Percentiles rank a stretch among this genome's conserved stretches.
These are phyloP conservation scores for Boletus fagicola DNA, from an alignment of 768 basidiomycete genomes.

Conservation along the genomic window DNA sequence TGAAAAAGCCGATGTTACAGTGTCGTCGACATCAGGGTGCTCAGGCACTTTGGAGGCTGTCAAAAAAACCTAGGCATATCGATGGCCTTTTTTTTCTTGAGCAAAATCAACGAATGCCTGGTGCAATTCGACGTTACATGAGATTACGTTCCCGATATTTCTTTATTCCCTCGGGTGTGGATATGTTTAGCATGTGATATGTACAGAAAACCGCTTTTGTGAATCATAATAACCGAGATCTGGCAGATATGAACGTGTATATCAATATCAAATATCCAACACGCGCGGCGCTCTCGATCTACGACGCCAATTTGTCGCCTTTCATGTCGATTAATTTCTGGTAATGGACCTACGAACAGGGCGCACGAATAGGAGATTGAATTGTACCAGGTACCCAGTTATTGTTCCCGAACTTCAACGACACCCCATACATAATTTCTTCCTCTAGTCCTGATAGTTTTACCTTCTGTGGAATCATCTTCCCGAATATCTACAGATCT, in stretches of 20 bases:
- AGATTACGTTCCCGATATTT: background rate
- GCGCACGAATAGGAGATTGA: background rate
- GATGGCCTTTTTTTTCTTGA: background rate
- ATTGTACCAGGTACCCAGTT: background rate
- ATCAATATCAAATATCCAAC: background rate
- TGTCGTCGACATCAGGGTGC: background rate
- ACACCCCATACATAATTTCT: background rate
- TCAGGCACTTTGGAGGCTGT: background rate
- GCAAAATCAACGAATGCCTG: background rate
- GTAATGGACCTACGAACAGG: background rate
- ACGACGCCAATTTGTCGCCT: background rate
- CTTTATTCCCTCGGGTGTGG: background rate
- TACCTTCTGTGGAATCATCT: background rate
- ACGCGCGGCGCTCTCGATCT: background rate
- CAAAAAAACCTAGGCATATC: background rate
- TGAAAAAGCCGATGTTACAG: conserved; percentile 2
- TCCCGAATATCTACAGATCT: background rate
- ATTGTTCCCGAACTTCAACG: background rate
- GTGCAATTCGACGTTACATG: background rate
- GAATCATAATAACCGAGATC: background rate
- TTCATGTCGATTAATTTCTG: background rate
- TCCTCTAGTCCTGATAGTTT: background rate
- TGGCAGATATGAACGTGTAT: background rate
- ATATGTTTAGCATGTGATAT: too few relatives aligned
- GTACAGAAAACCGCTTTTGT: background rate